Base-by-base conservation (phyloP, 768 basidiomycete genomes). In the Calocera viscosa region DNA sequence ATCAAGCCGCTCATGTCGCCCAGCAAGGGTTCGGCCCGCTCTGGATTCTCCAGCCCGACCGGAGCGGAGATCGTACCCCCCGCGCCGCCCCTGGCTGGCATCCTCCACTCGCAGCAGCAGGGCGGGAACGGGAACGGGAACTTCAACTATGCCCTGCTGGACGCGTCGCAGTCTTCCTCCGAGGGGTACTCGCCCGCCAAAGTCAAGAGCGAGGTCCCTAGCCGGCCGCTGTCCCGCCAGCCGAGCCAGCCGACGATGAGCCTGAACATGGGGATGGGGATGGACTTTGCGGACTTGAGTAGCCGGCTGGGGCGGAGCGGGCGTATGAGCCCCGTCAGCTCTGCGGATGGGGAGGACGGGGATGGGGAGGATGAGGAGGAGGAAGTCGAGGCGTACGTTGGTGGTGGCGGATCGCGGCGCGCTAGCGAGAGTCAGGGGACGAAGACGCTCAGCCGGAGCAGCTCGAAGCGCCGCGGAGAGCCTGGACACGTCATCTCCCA, bases 401-500 rank as follows among this genome's bases (percentile, higher is more conserved):
- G 53, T 14, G 53, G 43, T 7, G 19, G 26, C 53, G 53, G 53
- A 19, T 60, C 53, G 7, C 11, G 53, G 14, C 53, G 53, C 30
- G 26, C 53, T 10, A 60, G 53, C 30, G 53, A 26, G 53, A 32
- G 53, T 19, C 14, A 32, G 30, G 30, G 30, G 7, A 26, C 14
- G 2, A 60, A 60, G 43, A 47, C 43, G 53, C 53, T 60, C 22
- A 60, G 53, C 53, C 24, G 53, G 53, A 60, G 30, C 53, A 60
- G 53, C 53, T 28, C 14, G 14, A 60, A 60, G 30, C 53, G 53
- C 14, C 53, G 53, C 8, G 53, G 53, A 2, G 53, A 60, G 22
- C 53, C 30, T 19, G 35, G 35, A 5, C 53, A 60, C 53, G 53
- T 32, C 53, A 60, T 60, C 30, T 60, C 53, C 11, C 53, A 60